phyloP scores from a whole-genome alignment of 2,329 filamentous ascomycete genomes.

The Fusarium circinatum region DNA sequence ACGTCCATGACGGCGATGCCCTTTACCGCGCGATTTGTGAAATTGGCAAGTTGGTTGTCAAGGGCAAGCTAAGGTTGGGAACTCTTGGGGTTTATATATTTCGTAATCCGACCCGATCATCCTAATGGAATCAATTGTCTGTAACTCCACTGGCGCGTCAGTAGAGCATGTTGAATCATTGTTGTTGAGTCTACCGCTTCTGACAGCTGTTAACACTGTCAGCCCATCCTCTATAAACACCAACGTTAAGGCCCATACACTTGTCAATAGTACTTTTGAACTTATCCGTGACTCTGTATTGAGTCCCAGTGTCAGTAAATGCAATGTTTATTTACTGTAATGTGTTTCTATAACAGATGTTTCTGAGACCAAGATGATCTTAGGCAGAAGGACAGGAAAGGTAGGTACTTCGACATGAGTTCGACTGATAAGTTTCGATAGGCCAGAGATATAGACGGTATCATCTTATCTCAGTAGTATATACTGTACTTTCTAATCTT shows the following conservation, averaged over 20 bases:
- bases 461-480: not conserved
- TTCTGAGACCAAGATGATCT: not conserved
- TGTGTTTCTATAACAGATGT: not conserved
- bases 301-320: not conserved
- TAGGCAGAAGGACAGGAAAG: not conserved
- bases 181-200: not conserved
- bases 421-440: not conserved
- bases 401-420: not conserved
- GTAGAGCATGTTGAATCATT: not conserved
- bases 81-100: not conserved
- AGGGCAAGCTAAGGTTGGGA: not conserved
- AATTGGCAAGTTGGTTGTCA: not conserved
- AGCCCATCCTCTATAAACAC: no score
- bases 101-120: not conserved
- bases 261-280: not conserved
- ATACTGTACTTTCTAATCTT: not conserved
- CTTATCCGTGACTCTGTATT: not conserved
- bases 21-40: not conserved
- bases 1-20: not conserved
- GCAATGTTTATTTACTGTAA: not conserved
- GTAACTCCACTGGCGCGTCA: not conserved
- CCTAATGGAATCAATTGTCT: not conserved
- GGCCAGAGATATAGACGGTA: not conserved
- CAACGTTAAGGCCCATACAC: not conserved
- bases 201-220: not conserved